Conservation (phyloP, 306 rosid species). For the Luffa aegyptiaca region DNA sequence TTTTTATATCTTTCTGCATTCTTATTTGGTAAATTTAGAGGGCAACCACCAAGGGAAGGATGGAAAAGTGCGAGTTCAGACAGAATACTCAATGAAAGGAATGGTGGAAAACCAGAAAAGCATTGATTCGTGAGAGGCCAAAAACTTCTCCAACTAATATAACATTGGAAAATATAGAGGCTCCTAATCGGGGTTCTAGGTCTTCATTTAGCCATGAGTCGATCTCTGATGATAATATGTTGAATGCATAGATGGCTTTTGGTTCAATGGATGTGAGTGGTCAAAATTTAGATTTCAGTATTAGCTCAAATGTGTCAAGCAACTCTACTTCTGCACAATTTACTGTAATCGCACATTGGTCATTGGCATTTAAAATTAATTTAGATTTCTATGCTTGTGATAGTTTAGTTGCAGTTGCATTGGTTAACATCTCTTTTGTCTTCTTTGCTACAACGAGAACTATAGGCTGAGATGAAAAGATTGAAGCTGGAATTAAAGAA, state of each 20-base stretch:
- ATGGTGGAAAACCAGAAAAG: background rate
- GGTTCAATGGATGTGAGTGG: conserved; percentile 30
- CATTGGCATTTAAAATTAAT: background rate
- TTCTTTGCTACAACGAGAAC: conserved; percentile 40
- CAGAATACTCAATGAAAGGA: conserved; percentile 10
- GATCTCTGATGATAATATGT: conserved; percentile 29
- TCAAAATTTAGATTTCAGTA: conserved; percentile 22
- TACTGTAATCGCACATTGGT: conserved; percentile 34
- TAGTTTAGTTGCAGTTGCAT: background rate
- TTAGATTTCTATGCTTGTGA: background rate
- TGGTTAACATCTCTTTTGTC: conserved; percentile 7
- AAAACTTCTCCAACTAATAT: conserved; percentile 26
- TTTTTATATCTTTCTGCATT: background rate
- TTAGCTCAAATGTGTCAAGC: conserved; percentile 8
- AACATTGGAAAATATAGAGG: conserved; percentile 35
- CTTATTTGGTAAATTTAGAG: conserved; percentile 22
- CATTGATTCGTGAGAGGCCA: conserved; percentile 28
- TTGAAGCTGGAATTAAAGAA: conserved; percentile 82
- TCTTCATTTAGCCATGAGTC: conserved; percentile 25
- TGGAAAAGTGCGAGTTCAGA: conserved; percentile 24
- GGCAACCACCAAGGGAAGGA: conserved; percentile 19
- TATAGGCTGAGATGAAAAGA: conserved; percentile 84
- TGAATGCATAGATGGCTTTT: conserved; percentile 8
- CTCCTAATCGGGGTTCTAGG: conserved; percentile 21
- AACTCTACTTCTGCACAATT: conserved; percentile 19